Base-by-base conservation (phyloP, 2,329 filamentous ascomycete species). In the Colletotrichum coccodes region DNA sequence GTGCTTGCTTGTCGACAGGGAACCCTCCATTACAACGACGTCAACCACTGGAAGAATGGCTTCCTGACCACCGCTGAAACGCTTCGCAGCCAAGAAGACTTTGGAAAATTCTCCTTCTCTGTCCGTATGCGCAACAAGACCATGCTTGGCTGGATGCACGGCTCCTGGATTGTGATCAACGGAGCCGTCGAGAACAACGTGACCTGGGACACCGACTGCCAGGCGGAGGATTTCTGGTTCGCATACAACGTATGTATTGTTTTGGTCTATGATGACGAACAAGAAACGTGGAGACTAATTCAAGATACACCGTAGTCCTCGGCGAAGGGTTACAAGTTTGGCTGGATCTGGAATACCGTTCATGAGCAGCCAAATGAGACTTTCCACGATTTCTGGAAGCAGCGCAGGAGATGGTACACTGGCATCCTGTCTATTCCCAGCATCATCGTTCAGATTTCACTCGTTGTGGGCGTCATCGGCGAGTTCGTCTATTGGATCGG, bases 111-210 rank as follows among this genome's bases (percentile, higher is more conserved):
- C 32, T 60, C 57, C n/a, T 60, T 36, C 57, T 60, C 57, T 28
- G 44, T 60, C 32, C 44, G 57, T 42, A 50, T 38, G 44, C 57
- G 44, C 16, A 60, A 60, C 16, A 60, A 60, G 44, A 42, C 57
- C 32, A 60, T 60, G 57, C 57, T 60, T 0, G 60, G 47, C 0
- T 63, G 60, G 60, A 54, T 63, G 60, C 60, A 54, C n/a, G 60
- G 60, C n/a, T 63, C 60, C 11, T 63, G 60, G 60, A 46, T 63
- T 38, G 6, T 63, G 7, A 28, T 63, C 49, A 63, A 63, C 50
- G 60, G 60, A 5, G 60, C 58, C 2, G 58, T 61, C 5, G 58
- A 61, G 18, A 61, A 61, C 26, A 18, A n/a, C 18, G 47, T 52
- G n/a, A 61, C 58, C 0, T 61, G 58, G 58, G 58, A 61, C n/a